Evolutionary conservation across 2,329 filamentous ascomycete species (phyloP).

Genomic region (Acarospora socialis): DNA sequence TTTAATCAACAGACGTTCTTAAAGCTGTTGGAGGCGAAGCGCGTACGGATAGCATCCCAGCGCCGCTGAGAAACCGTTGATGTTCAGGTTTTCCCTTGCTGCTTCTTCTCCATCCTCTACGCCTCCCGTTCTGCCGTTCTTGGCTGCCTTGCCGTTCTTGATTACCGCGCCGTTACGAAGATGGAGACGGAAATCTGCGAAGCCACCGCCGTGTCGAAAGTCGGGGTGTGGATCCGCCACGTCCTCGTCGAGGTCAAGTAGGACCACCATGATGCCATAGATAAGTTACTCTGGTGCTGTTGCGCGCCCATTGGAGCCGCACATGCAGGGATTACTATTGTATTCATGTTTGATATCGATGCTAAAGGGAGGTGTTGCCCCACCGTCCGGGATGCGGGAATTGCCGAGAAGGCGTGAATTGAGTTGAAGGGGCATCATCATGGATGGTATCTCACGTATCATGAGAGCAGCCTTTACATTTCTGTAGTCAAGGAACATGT

Average conservation of each 20-base stretch:
- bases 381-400: too few relatives aligned
- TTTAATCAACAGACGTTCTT: background rate
- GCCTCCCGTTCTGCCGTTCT: constrained; percentile 7
- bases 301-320: constrained; percentile 11
- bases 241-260: constrained; percentile 31
- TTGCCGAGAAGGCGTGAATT: too few relatives aligned
- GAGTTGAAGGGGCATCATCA: too few relatives aligned
- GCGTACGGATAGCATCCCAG: constrained; percentile 36
- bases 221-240: constrained; percentile 17
- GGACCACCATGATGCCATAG: constrained; percentile 32
- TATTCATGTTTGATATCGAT: too few relatives aligned
- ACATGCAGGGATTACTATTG: too few relatives aligned
- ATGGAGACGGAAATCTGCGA: constrained; percentile 3
- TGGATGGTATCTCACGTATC: too few relatives aligned
- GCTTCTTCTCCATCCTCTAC: constrained; percentile 1
- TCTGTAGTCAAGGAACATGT: too few relatives aligned
- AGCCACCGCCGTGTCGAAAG: constrained; percentile 13
- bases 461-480: too few relatives aligned
- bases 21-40: constrained; percentile 13
- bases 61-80: constrained; percentile 27
- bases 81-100: constrained; percentile 13
- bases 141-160: constrained; percentile 3
- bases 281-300: constrained; percentile 4
- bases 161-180: constrained; percentile 9
- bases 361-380: too few relatives aligned